These are phyloP conservation scores for Sutorius eximius DNA, from an alignment of 1,284 basidiomycete species.

Conservation along the genomic window DNA sequence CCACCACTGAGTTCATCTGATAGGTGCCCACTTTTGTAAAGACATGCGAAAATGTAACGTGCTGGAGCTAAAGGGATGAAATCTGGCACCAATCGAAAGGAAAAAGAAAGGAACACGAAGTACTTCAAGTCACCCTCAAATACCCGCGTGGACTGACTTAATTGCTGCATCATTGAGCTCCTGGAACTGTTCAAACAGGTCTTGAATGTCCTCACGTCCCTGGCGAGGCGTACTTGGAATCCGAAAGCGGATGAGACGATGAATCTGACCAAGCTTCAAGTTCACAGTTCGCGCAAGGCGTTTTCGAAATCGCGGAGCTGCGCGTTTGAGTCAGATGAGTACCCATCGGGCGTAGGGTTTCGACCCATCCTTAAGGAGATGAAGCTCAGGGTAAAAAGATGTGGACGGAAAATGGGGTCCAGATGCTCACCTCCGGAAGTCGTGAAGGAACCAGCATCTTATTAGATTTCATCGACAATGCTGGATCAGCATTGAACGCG, in stretches of 20 bases:
- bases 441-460: constrained; percentile 26
- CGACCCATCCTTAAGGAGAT: constrained; percentile 24
- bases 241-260: constrained; percentile 34
- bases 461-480: constrained; percentile 29
- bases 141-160: constrained; percentile 46
- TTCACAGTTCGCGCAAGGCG: constrained; percentile 35
- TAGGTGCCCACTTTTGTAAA: constrained; percentile 4
- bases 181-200: constrained; percentile 53
- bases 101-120: background rate
- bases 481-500: constrained; percentile 3
- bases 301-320: constrained; percentile 37
- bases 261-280: constrained; percentile 29
- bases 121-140: constrained; percentile 53
- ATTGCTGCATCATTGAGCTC: constrained; percentile 57
- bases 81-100: background rate
- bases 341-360: constrained; percentile 17
- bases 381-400: background rate
- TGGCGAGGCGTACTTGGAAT: constrained; percentile 33
- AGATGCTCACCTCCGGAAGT: constrained; percentile 24
- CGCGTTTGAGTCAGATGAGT: background rate
- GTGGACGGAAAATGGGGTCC: background rate
- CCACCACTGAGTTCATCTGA: too few relatives aligned
- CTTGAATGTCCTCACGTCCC: constrained; percentile 50
- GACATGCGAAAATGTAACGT: constrained; percentile 34
- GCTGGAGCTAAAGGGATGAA: background rate